Evolutionary conservation across 371 early-diverging fungal species (phyloP), one percentile per base, ranked within the genome.

Genomic region (Actinomortierella ambigua): DNA sequence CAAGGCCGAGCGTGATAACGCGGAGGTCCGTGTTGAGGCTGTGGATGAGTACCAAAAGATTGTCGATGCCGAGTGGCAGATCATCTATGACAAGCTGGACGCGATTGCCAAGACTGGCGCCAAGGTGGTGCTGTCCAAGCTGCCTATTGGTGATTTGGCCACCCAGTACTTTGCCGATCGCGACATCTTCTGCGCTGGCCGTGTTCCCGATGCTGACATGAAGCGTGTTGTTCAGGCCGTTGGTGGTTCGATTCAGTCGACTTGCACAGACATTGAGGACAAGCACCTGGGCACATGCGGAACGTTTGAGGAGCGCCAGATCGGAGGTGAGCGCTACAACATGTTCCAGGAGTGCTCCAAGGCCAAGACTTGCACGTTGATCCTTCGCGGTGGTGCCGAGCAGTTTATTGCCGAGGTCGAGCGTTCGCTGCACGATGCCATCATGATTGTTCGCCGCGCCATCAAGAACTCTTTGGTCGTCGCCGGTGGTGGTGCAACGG

Each of bases 101-200:
- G 93, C 93, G 50, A 98, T 99, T 75, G 95, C 97, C 43, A 88
- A 90, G 24, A 93, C 96, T 56, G 99, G 99, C 56, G 99, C 99
- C 68, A 97, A 98, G 82, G 98, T 99, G 41, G 99, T 99, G n/a
- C 83, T 99, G 23, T 98, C 98, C 68, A 94, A 93, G 63, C 83
- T 98, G 56, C 98, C 99, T 17, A 99, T 99, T 73, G 99, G 99
- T 70, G 99, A 99, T 80, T 86, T 99, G 69, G 99, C 99, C 40
- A 99, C 99, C 20, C 99, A 99, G 81, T 99, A 98, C 88, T 99
- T 99, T 89, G 99, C 99, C 61, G 99, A 97, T 77, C 91, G 99
- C 54, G 93, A 95, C 76, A 95, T 99, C 69, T 99, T 99, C 85
- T 99, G 99, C 79, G 99, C 99, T 50, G 99, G 99, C 43, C 93